Evolutionary conservation across 2,329 filamentous ascomycete genomes (phyloP).

Genomic region (Pezicula rhizophila): DNA sequence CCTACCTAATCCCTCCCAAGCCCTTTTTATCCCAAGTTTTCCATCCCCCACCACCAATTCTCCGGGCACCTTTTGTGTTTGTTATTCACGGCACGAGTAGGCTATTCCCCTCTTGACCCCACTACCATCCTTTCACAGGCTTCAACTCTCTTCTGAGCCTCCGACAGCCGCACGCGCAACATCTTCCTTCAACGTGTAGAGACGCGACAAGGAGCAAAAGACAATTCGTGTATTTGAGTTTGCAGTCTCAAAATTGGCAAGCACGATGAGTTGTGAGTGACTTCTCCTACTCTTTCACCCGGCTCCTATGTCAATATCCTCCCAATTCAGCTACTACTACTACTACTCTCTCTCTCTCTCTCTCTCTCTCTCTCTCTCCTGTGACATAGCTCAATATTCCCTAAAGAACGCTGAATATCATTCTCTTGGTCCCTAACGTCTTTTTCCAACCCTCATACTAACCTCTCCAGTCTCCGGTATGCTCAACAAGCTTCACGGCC

Average conservation of each 20-base stretch:
- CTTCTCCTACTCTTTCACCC: not conserved
- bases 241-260: conserved; percentile 10
- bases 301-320: not conserved
- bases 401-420: not conserved
- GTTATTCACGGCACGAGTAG: too few relatives aligned
- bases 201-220: not conserved
- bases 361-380: not conserved
- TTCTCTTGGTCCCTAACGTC: not conserved
- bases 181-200: too few relatives aligned
- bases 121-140: not conserved
- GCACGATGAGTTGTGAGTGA: conserved; percentile 28
- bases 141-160: not conserved
- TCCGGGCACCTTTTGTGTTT: too few relatives aligned
- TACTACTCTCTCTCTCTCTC: not conserved
- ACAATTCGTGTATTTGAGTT: not conserved
- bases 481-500: conserved; percentile 92
- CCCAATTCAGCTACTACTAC: not conserved
- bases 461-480: conserved; percentile 66
- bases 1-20: too few relatives aligned
- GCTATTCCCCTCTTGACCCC: not conserved
- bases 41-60: too few relatives aligned
- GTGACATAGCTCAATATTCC: not conserved
- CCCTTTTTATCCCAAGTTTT: too few relatives aligned
- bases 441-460: not conserved
- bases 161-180: not conserved